Base-by-base conservation (phyloP, 2,329 filamentous ascomycete species). In the Fusarium chaquense region DNA sequence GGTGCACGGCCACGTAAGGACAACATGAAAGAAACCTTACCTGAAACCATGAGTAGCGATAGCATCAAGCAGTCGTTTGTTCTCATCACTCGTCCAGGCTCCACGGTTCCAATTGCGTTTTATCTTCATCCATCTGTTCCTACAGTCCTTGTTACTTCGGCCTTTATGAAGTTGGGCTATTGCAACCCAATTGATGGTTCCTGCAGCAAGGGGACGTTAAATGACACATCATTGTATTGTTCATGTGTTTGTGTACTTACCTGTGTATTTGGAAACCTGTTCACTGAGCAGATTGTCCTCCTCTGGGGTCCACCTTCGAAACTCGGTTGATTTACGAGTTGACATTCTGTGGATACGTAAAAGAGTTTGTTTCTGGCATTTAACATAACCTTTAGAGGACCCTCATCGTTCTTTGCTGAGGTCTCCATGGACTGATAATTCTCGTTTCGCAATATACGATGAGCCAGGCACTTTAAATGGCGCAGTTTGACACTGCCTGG, bases 71-170 rank as follows among this genome's bases (percentile, higher is more conserved):
- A 54, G 51, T 54, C 40, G 40, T 54, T 45, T 36, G 40, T 45
- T 36, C 20, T 45, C 51, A 45, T 45, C 51, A 36, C 30, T 45
- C 30, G 51, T 54, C 51, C 51, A 54, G 20, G 51, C 40, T 35
- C 51, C 51, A 45, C 40, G 40, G 51, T 54, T 54, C 40, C 51
- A 54, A 54, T 54, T 54, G 28, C 51, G 51, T 54, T 54, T 54
- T 36, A 36, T 54, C 51, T 54, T 54, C 30, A 45, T 45, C 51
- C 51, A 54, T 45, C 51, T 22, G 40, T 54, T 54, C 51, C 51
- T 54, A 45, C 51, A 54, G 40, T 54, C 51, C 51, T 54, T 45
- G 51, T 45, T 45, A 54, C 51, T 54, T 22, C 51, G 51, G 40
- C 51, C 51, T 45, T 20, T 54, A 28, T 45, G 51, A 36, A 54